A percentile compares a stretch with the other conserved stretches of the same genome.
Conservation (phyloP, 495 filamentous ascomycete genomes). For the Cenococcum geophilum region DNA sequence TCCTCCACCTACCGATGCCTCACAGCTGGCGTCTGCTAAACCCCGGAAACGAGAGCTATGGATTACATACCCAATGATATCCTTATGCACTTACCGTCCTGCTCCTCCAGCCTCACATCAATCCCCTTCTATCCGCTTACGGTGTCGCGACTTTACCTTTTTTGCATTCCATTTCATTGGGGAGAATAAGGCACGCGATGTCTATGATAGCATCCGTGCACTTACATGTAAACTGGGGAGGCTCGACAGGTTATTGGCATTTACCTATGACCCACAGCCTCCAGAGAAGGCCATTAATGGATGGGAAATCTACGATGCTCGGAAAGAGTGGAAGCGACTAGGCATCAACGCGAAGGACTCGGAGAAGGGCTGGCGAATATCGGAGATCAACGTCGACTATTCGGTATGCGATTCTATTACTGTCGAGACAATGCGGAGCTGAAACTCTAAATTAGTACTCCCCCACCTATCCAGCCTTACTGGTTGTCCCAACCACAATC, state of each 20-base stretch:
- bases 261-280: constrained; percentile 67
- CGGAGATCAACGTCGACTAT: constrained; percentile 82
- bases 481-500: constrained; percentile 78
- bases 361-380: constrained; percentile 82
- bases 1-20: constrained; percentile 35
- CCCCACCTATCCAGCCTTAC: constrained; percentile 83
- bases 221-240: constrained; percentile 78
- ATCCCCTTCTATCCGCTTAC: constrained; percentile 76
- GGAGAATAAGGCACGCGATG: constrained; percentile 71
- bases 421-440: background rate
- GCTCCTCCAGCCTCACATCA: constrained; percentile 63
- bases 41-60: constrained; percentile 57
- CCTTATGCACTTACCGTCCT: constrained; percentile 42
- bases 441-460: constrained; percentile 59
- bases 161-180: constrained; percentile 80
- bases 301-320: constrained; percentile 83
- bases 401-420: constrained; percentile 42
- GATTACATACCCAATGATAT: constrained; percentile 89
- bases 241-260: constrained; percentile 88
- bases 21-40: constrained; percentile 39
- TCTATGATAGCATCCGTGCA: constrained; percentile 77
- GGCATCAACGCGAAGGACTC: constrained; percentile 69
- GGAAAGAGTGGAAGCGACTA: constrained; percentile 71
- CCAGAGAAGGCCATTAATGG: constrained; percentile 72
- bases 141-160: constrained; percentile 88